A percentile compares a stretch with the other conserved stretches of the same genome.
These are phyloP conservation scores for Lachnellula cervina DNA, from an alignment of 2,329 filamentous ascomycete genomes.

Conservation along the genomic window DNA sequence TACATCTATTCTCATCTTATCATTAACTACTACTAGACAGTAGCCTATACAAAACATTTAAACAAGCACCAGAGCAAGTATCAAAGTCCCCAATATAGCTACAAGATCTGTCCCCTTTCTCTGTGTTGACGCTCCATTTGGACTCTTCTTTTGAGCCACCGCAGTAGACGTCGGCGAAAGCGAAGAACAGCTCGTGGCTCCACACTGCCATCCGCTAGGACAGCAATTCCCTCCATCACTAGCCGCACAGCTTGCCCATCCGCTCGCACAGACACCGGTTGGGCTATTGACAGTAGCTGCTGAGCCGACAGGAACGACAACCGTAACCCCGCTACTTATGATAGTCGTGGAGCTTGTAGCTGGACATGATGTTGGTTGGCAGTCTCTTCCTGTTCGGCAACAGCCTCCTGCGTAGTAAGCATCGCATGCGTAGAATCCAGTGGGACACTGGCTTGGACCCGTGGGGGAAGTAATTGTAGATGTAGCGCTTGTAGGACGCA, in stretches of 20 bases:
- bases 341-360: constrained; percentile 57
- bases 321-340: constrained; percentile 61
- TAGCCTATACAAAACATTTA: constrained; percentile 1
- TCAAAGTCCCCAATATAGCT: background rate
- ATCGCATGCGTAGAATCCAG: constrained; percentile 85
- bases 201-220: constrained; percentile 71
- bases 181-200: constrained; percentile 65
- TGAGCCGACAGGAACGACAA: constrained; percentile 57
- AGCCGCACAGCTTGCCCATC: constrained; percentile 71
- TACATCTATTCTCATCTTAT: background rate
- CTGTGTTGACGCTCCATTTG: constrained; percentile 1
- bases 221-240: constrained; percentile 76
- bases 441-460: constrained; percentile 59
- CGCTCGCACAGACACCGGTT: constrained; percentile 59
- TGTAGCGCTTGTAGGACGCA: constrained; percentile 42
- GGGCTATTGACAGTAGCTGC: constrained; percentile 38
- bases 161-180: constrained; percentile 48
- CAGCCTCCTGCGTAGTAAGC: constrained; percentile 79
- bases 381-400: constrained; percentile 83
- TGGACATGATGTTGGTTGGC: constrained; percentile 75
- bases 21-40: background rate
- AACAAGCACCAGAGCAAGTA: constrained; percentile 1
- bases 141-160: constrained; percentile 24
- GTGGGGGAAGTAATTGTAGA: constrained; percentile 31
- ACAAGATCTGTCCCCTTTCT: background rate